Evolutionary conservation across 768 basidiomycete genomes (phyloP).

Genomic region (Auriculariales sp.): DNA sequence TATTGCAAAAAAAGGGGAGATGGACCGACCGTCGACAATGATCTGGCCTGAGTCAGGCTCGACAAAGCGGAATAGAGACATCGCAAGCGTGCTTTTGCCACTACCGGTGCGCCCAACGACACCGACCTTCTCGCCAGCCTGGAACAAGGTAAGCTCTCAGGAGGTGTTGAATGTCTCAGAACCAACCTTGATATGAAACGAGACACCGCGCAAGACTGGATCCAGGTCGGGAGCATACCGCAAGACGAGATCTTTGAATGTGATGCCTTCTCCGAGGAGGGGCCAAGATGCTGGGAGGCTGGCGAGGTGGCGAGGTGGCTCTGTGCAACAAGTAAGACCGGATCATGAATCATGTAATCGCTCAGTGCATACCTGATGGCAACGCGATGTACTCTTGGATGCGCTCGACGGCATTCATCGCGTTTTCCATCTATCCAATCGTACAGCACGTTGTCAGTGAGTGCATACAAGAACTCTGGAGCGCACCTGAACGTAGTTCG

Average conservation of each 20-base stretch:
- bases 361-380: not conserved
- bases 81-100: constrained; percentile 32
- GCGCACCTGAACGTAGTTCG: not conserved
- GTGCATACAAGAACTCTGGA: no score
- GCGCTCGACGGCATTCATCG: not conserved
- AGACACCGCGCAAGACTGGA: constrained; percentile 39
- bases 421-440: not conserved
- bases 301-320: not conserved
- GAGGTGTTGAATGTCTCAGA: not conserved
- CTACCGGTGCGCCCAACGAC: constrained; percentile 8
- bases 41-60: constrained; percentile 49
- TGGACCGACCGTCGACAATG: constrained; percentile 46
- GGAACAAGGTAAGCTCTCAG: not conserved
- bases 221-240: constrained; percentile 51
- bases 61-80: constrained; percentile 46
- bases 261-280: not conserved
- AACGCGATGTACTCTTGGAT: not conserved
- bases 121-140: constrained; percentile 50
- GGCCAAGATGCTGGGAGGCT: not conserved
- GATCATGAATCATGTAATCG: not conserved
- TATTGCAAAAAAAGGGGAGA: not conserved
- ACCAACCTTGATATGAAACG: constrained; percentile 34
- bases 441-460: not conserved
- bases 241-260: constrained; percentile 40
- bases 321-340: not conserved